These are phyloP conservation scores for Grosmannia clavigera DNA, from an alignment of 2,329 filamentous ascomycete genomes.

Conservation along the genomic window DNA sequence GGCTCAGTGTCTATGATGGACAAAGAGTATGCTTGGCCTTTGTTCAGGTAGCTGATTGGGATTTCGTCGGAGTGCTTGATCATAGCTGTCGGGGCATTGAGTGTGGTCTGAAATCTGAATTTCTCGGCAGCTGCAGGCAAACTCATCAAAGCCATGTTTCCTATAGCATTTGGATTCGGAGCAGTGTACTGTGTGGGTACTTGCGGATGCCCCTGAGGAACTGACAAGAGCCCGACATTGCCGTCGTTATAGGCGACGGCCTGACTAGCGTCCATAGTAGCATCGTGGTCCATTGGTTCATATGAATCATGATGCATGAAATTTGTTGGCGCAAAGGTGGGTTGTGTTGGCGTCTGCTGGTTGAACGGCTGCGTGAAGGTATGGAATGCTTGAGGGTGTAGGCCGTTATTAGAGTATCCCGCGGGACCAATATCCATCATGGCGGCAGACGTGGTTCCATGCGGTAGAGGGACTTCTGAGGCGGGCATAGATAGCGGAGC, in stretches of 20 bases:
- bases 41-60: conserved; percentile 95
- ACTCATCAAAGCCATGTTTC: conserved; percentile 27
- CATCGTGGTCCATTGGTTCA: conserved; percentile 66
- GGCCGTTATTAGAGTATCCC: conserved; percentile 46
- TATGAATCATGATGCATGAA: conserved; percentile 77
- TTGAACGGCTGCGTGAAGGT: conserved; percentile 57
- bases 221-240: conserved; percentile 3
- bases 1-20: conserved; percentile 69
- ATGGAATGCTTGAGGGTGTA: conserved; percentile 36
- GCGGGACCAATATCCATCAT: conserved; percentile 49
- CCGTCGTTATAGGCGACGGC: conserved; percentile 11
- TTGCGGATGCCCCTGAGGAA: conserved; percentile 6
- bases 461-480: conserved; percentile 51
- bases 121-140: conserved; percentile 49
- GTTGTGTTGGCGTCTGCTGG: conserved; percentile 42
- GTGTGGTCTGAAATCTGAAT: conserved; percentile 79
- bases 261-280: conserved; percentile 47
- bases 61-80: conserved; percentile 82
- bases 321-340: conserved; percentile 60
- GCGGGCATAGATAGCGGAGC: conserved; percentile 73
- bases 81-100: conserved; percentile 96
- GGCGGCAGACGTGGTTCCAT: conserved; percentile 28
- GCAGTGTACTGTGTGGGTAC: conserved; percentile 1
- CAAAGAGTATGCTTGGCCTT: conserved; percentile 86
- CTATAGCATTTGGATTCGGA: neutral